Conservation (phyloP, 1,284 basidiomycete species). For the Ceratorhiza oryzae-sativae region DNA sequence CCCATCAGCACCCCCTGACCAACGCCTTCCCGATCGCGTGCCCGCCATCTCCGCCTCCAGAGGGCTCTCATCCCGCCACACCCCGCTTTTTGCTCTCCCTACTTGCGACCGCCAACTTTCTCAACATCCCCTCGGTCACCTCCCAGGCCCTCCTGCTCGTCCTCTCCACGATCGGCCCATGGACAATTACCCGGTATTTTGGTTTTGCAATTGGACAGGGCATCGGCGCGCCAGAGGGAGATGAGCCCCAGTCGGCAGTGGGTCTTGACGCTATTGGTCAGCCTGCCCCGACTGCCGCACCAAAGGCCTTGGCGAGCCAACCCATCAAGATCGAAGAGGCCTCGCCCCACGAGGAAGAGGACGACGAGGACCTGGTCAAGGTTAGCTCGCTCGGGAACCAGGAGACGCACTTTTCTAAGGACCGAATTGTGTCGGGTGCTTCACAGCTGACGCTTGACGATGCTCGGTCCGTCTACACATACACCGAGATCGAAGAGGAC, state of each 20-base stretch:
- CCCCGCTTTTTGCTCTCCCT: slow-evolving; percentile 86
- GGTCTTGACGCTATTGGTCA: slow-evolving; percentile 75
- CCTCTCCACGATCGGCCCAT: slow-evolving; percentile 78
- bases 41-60: slow-evolving; percentile 52
- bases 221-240: slow-evolving; percentile 60
- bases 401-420: not conserved
- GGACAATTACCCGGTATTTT: slow-evolving; percentile 79
- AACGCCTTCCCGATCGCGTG: slow-evolving; percentile 59
- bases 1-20: slow-evolving; percentile 71
- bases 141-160: slow-evolving; percentile 77
- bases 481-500: slow-evolving; percentile 35
- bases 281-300: slow-evolving; percentile 49
- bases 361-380: slow-evolving; percentile 52
- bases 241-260: slow-evolving; percentile 59
- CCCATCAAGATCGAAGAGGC: slow-evolving; percentile 21
- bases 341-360: slow-evolving; percentile 39
- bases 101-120: slow-evolving; percentile 84
- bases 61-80: slow-evolving; percentile 72
- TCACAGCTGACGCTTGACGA: slow-evolving; percentile 21
- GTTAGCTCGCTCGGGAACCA: slow-evolving; percentile 30
- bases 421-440: slow-evolving; percentile 15
- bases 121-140: slow-evolving; percentile 80
- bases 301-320: slow-evolving; percentile 31
- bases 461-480: slow-evolving; percentile 4
- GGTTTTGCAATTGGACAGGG: slow-evolving; percentile 82